phyloP scores from a whole-genome alignment of 768 basidiomycete genomes.

The Pisolithus tinctorius region DNA sequence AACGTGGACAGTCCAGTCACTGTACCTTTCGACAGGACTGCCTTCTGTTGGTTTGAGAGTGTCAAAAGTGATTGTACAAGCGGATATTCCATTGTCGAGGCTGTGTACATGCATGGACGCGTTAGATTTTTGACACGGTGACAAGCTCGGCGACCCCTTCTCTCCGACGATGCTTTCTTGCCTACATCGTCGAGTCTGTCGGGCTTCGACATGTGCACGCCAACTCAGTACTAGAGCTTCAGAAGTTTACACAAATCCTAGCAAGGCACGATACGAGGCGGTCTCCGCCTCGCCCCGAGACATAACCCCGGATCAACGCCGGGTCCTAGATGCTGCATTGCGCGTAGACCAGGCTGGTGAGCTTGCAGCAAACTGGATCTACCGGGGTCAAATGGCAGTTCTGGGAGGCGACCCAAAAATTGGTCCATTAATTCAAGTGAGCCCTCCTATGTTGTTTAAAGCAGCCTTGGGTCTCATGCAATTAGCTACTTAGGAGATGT shows the following conservation, averaged over 20 bases:
- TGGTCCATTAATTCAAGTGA: constrained; percentile 68
- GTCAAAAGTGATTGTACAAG: constrained; percentile 8
- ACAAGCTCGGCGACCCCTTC: background rate
- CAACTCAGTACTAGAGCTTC: constrained; percentile 35
- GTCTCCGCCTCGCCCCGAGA: constrained; percentile 48
- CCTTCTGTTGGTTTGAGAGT: constrained; percentile 28
- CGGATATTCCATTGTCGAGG: constrained; percentile 1
- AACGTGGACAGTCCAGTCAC: background rate
- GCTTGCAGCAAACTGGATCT: constrained; percentile 94
- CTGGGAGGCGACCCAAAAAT: constrained; percentile 52
- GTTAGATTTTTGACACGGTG: background rate
- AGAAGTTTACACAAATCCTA: constrained; percentile 39
- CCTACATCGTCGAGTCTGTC: background rate
- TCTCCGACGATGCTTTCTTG: background rate
- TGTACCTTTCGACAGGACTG: constrained; percentile 33
- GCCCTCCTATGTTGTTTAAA: constrained; percentile 14
- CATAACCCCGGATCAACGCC: constrained; percentile 43
- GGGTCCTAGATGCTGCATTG: constrained; percentile 56
- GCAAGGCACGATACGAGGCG: constrained; percentile 31
- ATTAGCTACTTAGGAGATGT: constrained; percentile 72
- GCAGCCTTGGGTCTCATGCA: background rate
- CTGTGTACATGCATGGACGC: background rate
- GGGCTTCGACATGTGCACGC: constrained; percentile 7
- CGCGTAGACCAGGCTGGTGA: constrained; percentile 96
- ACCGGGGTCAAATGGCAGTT: constrained; percentile 77